Conservation (phyloP, 2,329 filamentous ascomycete species). For the Ophiostoma populinum region DNA sequence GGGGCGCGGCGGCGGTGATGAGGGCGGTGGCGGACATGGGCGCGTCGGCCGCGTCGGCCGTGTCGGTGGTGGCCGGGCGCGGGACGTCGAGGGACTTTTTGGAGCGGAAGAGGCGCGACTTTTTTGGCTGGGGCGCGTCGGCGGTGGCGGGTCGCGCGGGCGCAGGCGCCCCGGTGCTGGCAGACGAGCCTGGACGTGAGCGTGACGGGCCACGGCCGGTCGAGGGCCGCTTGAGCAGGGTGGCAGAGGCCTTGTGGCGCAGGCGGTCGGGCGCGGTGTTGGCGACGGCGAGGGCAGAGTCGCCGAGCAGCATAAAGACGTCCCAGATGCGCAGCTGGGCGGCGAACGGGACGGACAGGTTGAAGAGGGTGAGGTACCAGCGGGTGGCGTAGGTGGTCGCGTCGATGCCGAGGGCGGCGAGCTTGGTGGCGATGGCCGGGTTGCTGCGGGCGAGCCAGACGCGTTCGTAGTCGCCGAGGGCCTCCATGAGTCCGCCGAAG, state of each 20-base stretch:
- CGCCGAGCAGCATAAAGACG: slow-evolving; percentile 87
- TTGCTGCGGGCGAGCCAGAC: slow-evolving; percentile 66
- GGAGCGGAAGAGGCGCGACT: background rate
- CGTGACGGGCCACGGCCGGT: background rate
- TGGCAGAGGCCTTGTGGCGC: too few species aligned
- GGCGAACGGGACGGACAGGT: slow-evolving; percentile 85
- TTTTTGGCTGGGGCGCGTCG: background rate
- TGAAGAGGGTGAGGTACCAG: slow-evolving; percentile 97
- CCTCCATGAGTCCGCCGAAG: slow-evolving; percentile 74
- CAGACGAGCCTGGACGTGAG: background rate
- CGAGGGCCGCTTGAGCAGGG: background rate
- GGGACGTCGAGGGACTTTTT: too few species aligned
- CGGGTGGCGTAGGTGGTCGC: slow-evolving; percentile 88
- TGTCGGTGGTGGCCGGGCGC: slow-evolving; percentile 3
- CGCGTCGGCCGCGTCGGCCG: background rate
- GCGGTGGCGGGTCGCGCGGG: background rate
- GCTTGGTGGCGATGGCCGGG: slow-evolving; percentile 46
- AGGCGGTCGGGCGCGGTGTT: background rate
- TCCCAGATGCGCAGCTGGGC: slow-evolving; percentile 96
- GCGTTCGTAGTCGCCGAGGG: slow-evolving; percentile 68
- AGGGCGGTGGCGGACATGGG: slow-evolving; percentile 4
- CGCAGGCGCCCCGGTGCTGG: background rate
- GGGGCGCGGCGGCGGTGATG: slow-evolving; percentile 13
- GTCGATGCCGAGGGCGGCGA: slow-evolving; percentile 65
- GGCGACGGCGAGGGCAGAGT: slow-evolving; percentile 17